phyloP scores from a whole-genome alignment of 768 basidiomycete genomes.

The Lactifluus pinguis region DNA sequence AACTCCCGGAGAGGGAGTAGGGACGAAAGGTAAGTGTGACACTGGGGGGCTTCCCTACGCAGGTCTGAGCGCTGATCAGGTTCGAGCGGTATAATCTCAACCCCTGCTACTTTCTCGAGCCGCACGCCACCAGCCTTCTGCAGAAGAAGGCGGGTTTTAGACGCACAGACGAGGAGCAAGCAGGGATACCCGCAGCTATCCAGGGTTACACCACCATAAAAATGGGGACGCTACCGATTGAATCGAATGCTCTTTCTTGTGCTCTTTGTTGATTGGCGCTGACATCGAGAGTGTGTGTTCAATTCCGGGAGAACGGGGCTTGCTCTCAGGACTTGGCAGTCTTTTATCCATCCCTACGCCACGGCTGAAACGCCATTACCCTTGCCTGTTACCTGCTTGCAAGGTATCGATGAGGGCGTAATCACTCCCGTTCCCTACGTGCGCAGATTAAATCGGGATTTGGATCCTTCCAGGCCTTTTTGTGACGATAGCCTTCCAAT shows the following conservation, averaged over 20 bases:
- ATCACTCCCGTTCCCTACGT: too few species aligned
- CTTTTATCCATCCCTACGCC: too few species aligned
- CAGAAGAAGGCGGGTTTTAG: constrained; percentile 21
- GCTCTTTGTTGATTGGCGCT: too few species aligned
- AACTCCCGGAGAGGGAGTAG: constrained; percentile 31
- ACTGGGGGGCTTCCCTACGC: constrained; percentile 94
- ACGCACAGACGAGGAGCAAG: constrained; percentile 15
- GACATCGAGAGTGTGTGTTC: too few species aligned
- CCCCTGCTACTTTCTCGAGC: constrained; percentile 35
- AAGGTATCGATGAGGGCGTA: too few species aligned
- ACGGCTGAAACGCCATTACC: too few species aligned
- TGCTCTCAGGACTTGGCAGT: not conserved
- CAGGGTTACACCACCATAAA: constrained; percentile 48
- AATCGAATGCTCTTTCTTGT: too few species aligned
- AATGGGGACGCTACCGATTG: constrained; percentile 61
- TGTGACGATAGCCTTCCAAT: too few species aligned
- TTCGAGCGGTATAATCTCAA: constrained; percentile 98
- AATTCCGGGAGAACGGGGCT: too few species aligned
- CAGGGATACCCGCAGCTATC: constrained; percentile 89
- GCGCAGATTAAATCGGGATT: too few species aligned
- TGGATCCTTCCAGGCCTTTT: too few species aligned
- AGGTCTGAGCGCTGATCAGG: constrained; percentile 97
- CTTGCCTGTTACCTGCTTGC: too few species aligned
- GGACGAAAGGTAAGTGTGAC: constrained; percentile 38
- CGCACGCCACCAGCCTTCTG: constrained; percentile 22